Conservation (phyloP, 805 yeast genomes). For the Ogataea pignaliae region DNA sequence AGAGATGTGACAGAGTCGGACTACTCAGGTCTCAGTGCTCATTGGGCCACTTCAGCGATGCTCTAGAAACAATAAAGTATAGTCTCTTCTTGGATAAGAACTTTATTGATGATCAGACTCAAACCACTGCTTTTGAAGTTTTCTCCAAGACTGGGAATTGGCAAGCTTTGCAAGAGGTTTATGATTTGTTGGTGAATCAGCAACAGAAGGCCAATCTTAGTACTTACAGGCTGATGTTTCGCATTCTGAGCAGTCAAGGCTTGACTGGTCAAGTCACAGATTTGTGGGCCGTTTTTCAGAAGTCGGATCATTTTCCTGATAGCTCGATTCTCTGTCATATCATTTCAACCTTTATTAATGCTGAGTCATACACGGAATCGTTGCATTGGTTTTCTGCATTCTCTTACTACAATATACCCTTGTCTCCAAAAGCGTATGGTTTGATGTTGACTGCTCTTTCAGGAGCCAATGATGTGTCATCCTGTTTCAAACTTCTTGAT, state of each 20-base stretch:
- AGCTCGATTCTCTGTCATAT: conserved; percentile 40
- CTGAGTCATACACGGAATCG: conserved; percentile 34
- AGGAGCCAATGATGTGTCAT: conserved; percentile 32
- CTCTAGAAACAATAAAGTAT: conserved; percentile 5
- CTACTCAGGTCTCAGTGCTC: conserved; percentile 13
- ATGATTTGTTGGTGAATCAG: conserved; percentile 51
- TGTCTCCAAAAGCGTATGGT: conserved; percentile 28
- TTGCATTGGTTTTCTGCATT: conserved; percentile 33
- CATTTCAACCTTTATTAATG: conserved; percentile 36
- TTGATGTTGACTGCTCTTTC: conserved; percentile 33
- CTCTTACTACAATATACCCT: conserved; percentile 26
- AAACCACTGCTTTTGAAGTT: conserved; percentile 13
- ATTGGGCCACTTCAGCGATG: conserved; percentile 9
- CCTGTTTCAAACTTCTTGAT: conserved; percentile 31
- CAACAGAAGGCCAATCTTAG: conserved; percentile 44
- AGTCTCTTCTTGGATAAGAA: conserved; percentile 3
- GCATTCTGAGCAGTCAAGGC: conserved; percentile 54
- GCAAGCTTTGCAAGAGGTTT: conserved; percentile 49
- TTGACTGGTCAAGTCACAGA: conserved; percentile 34
- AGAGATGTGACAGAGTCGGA: conserved; percentile 17
- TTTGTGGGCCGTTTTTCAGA: conserved; percentile 40
- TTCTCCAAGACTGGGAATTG: conserved; percentile 33
- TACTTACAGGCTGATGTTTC: conserved; percentile 61
- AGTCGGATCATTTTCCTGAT: conserved; percentile 45
- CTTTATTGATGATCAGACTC: conserved; percentile 14